These are phyloP conservation scores for Salix dunnii DNA, from an alignment of 345 rosid species.

Conservation along the genomic window DNA sequence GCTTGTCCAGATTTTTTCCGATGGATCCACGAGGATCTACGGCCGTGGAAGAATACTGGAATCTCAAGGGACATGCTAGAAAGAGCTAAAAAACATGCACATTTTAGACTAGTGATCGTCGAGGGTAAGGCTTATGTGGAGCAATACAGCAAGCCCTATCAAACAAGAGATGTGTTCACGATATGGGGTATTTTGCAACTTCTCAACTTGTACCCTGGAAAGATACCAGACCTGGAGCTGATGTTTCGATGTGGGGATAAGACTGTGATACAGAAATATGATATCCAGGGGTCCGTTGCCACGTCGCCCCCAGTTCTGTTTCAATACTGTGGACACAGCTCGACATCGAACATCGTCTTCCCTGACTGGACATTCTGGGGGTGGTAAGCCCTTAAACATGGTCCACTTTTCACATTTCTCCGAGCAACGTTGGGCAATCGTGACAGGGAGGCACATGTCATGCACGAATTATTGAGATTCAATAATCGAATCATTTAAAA, in stretches of 20 bases:
- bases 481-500: neutral
- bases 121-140: constrained; percentile 60
- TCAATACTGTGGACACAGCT: constrained; percentile 61
- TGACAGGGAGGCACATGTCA: too few relatives aligned
- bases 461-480: too few relatives aligned
- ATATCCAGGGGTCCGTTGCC: constrained; percentile 36
- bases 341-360: constrained; percentile 57
- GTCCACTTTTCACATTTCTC: too few relatives aligned
- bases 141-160: constrained; percentile 44
- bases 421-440: too few relatives aligned
- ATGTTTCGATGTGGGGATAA: constrained; percentile 86
- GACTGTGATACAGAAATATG: constrained; percentile 42
- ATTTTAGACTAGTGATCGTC: constrained; percentile 54
- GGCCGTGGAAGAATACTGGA: constrained; percentile 73
- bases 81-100: constrained; percentile 48
- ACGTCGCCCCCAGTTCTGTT: constrained; percentile 62
- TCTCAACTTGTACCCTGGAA: constrained; percentile 67
- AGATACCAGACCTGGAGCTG: constrained; percentile 72
- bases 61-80: constrained; percentile 64
- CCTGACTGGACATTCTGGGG: constrained; percentile 99
- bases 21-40: constrained; percentile 91
- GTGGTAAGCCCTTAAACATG: constrained; percentile 43
- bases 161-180: constrained; percentile 75
- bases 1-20: constrained; percentile 82
- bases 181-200: constrained; percentile 87